Evolutionary conservation across 768 basidiomycete species (phyloP).

Genomic region (Tricholoma matsutake): DNA sequence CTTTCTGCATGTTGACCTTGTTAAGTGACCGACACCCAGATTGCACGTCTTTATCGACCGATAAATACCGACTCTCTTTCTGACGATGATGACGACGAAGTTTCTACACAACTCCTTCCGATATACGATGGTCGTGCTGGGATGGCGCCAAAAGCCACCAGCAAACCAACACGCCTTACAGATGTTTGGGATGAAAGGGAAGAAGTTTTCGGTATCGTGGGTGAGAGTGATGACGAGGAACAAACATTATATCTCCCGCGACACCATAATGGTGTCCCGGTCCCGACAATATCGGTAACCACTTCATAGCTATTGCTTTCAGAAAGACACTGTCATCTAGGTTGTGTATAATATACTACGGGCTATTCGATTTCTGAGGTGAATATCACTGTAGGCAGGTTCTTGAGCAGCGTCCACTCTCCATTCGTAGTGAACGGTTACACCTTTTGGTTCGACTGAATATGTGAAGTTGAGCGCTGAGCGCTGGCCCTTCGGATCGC

Average conservation of each 20-base stretch:
- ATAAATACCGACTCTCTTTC: conserved; percentile 44
- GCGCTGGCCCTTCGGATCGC: neutral
- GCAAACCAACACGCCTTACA: conserved; percentile 39
- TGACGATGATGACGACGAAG: conserved; percentile 50
- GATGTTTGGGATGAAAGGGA: conserved; percentile 81
- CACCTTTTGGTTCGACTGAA: too few species aligned
- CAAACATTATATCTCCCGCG: conserved; percentile 10
- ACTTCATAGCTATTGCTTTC: neutral
- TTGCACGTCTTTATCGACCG: conserved; percentile 75
- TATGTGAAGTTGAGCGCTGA: neutral
- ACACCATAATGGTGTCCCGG: conserved; percentile 8
- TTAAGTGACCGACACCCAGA: conserved; percentile 37
- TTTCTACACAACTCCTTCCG: conserved; percentile 58
- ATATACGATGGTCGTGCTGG: conserved; percentile 31
- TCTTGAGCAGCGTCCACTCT: neutral
- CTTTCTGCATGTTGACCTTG: neutral
- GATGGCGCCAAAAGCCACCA: conserved; percentile 26
- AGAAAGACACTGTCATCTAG: neutral
- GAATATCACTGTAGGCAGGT: neutral
- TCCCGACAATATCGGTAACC: conserved; percentile 22
- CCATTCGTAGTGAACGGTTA: too few species aligned
- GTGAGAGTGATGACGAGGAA: conserved; percentile 58
- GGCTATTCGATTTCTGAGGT: neutral
- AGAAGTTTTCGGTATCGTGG: conserved; percentile 68
- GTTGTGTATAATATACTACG: neutral